Evolutionary conservation across 768 basidiomycete genomes (phyloP).

Genomic region (Dioszegia crocea): DNA sequence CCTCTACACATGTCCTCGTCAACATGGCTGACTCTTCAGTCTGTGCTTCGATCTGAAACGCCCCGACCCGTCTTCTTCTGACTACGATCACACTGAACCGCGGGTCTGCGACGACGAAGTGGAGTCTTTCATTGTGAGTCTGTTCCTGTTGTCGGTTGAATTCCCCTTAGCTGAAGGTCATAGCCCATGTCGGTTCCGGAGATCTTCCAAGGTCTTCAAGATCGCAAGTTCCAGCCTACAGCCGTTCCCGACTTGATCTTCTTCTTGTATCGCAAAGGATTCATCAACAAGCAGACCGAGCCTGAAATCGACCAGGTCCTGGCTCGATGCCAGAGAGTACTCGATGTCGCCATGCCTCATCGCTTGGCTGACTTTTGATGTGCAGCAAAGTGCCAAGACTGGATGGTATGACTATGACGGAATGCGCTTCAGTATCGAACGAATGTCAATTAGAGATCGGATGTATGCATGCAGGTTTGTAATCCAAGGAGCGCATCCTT

Average conservation of each 20-base stretch:
- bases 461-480: no score
- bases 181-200: constrained; percentile 2
- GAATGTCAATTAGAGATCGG: no score
- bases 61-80: background rate
- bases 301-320: constrained; percentile 68
- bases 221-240: background rate
- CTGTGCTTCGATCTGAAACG: constrained; percentile 6
- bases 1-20: no score
- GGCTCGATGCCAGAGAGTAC: constrained; percentile 12
- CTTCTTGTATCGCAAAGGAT: constrained; percentile 20
- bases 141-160: no score
- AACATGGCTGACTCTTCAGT: background rate
- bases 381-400: background rate
- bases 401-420: no score
- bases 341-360: constrained; percentile 14
- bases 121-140: constrained; percentile 2
- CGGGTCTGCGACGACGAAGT: background rate
- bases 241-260: constrained; percentile 7
- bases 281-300: constrained; percentile 79
- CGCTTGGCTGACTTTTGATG: background rate
- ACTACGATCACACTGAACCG: background rate
- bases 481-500: no score
- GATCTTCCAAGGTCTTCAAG: background rate
- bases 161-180: no score
- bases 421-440: no score